phyloP scores from a whole-genome alignment of 805 yeast species.

The Candida chauliodis region DNA sequence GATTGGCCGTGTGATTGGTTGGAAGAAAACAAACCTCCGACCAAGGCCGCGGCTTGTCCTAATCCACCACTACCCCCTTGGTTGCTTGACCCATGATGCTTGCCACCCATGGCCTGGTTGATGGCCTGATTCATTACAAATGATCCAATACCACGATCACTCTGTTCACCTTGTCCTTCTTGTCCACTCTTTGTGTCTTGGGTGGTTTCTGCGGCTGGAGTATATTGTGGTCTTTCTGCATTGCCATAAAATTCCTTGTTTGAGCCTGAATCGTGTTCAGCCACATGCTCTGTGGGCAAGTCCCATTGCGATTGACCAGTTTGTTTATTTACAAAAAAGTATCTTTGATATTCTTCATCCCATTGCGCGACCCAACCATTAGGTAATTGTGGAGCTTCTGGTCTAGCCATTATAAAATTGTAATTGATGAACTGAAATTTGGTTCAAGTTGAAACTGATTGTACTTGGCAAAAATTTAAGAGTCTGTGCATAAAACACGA shows the following conservation, averaged over 20 bases:
- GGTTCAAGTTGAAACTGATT: no score
- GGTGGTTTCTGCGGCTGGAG: background rate
- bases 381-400: conserved; percentile 17
- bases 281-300: conserved; percentile 14
- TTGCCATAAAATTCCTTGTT: background rate
- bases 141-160: conserved; percentile 11
- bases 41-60: conserved; percentile 9
- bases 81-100: conserved; percentile 1
- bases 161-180: conserved; percentile 1
- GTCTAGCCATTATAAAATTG: conserved; percentile 3
- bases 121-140: conserved; percentile 11
- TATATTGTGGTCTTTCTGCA: conserved; percentile 1
- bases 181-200: background rate
- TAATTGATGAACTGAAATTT: background rate
- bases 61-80: conserved; percentile 3
- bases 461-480: no score
- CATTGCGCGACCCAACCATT: conserved; percentile 33
- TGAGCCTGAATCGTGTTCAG: background rate
- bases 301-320: conserved; percentile 33
- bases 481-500: no score
- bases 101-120: conserved; percentile 4
- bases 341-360: conserved; percentile 28
- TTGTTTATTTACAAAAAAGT: conserved; percentile 21
- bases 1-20: background rate
- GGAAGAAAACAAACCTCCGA: conserved; percentile 6